Conservation (phyloP, 2,329 filamentous ascomycete genomes). For the Grosmannia clavigera region DNA sequence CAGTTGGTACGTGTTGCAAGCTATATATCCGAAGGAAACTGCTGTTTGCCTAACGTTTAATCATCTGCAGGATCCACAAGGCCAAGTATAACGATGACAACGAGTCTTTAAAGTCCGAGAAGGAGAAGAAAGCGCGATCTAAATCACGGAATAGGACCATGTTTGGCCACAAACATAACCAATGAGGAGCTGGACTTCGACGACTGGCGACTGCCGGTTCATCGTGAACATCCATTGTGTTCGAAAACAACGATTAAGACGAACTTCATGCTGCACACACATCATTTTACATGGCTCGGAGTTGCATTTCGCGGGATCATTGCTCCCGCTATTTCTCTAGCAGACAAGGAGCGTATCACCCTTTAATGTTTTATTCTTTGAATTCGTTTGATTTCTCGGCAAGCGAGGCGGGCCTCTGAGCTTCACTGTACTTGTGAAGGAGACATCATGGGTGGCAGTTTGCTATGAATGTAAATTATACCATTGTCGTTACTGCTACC, state of each 20-base stretch:
- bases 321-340: neutral
- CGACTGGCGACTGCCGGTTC: neutral
- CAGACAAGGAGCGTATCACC: neutral
- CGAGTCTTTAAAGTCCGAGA: constrained; percentile 20
- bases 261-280: neutral
- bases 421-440: neutral
- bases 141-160: constrained; percentile 65
- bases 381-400: neutral
- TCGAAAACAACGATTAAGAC: neutral
- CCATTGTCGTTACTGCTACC: neutral
- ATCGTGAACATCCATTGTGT: neutral
- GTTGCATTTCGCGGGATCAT: neutral
- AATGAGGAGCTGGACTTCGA: neutral
- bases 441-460: neutral
- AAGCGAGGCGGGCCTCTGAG: neutral
- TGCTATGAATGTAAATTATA: neutral
- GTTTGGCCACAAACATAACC: constrained; percentile 37
- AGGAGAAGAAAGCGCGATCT: constrained; percentile 57
- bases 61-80: constrained; percentile 72
- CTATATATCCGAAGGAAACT: neutral
- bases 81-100: constrained; percentile 71
- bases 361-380: neutral
- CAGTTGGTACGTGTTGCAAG: constrained; percentile 62
- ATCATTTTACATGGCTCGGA: neutral
- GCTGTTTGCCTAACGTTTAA: neutral